phyloP scores from a whole-genome alignment of 2,329 filamentous ascomycete species.

The Parasarocladium wereldwijsianum region DNA sequence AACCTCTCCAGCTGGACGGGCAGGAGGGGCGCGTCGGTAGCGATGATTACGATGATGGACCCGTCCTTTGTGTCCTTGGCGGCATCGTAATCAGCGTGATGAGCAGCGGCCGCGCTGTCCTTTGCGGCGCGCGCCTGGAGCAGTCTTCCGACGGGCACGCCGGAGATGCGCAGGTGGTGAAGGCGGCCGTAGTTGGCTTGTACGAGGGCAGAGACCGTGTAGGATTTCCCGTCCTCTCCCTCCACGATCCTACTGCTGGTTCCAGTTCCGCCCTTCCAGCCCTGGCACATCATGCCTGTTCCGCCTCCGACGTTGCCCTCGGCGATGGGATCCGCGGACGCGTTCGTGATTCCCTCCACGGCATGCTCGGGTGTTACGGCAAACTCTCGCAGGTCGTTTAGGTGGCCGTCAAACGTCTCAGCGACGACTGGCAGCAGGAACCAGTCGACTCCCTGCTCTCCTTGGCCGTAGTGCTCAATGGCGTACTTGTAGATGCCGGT shows the following conservation, averaged over 20 bases:
- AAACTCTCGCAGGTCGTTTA: constrained; percentile 42
- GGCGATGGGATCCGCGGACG: constrained; percentile 29
- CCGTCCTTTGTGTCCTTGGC: constrained; percentile 41
- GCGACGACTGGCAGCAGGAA: constrained; percentile 41
- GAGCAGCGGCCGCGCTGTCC: constrained; percentile 9
- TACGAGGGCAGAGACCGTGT: constrained; percentile 43
- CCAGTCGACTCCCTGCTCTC: constrained; percentile 27
- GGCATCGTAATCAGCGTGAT: constrained; percentile 8
- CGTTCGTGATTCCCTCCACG: constrained; percentile 33
- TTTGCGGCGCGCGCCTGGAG: constrained; percentile 26
- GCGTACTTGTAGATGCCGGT: constrained; percentile 41
- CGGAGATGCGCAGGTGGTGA: constrained; percentile 38
- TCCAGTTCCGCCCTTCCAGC: constrained; percentile 51
- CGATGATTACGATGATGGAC: constrained; percentile 44
- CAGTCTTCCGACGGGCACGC: constrained; percentile 43
- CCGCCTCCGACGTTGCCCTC: constrained; percentile 50
- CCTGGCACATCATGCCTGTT: constrained; percentile 48
- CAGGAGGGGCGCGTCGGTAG: constrained; percentile 46
- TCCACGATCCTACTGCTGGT: constrained; percentile 36
- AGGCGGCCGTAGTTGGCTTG: constrained; percentile 48
- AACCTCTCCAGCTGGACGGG: constrained; percentile 40
- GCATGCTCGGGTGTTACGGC: constrained; percentile 36
- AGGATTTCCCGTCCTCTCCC: constrained; percentile 15
- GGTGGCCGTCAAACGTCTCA: constrained; percentile 44
- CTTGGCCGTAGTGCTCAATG: constrained; percentile 27